These are phyloP conservation scores for Casuarina cunninghamiana DNA, from an alignment of 306 rosid species.

Conservation along the genomic window DNA sequence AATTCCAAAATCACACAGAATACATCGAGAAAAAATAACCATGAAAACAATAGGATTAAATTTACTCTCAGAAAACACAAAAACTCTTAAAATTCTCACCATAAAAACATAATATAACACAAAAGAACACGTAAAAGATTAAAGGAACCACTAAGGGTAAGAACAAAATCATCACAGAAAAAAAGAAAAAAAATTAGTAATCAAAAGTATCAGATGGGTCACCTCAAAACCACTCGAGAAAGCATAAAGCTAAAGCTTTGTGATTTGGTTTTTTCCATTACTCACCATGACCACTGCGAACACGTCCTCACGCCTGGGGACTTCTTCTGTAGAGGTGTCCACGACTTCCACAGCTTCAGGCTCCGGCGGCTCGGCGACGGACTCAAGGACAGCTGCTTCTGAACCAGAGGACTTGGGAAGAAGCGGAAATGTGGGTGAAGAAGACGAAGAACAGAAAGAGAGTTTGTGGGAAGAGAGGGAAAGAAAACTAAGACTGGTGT, in stretches of 20 bases:
- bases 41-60: neutral
- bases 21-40: neutral
- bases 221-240: neutral
- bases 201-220: neutral
- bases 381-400: conserved; percentile 21
- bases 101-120: neutral
- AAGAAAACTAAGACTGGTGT: conserved; percentile 31
- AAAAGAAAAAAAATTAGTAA: neutral
- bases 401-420: conserved; percentile 52
- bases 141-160: neutral
- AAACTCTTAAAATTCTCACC: neutral
- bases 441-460: conserved; percentile 35
- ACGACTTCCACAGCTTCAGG: conserved; percentile 36
- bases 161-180: neutral
- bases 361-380: conserved; percentile 26
- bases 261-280: neutral
- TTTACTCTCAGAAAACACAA: neutral
- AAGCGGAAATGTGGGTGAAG: conserved; percentile 41
- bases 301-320: conserved; percentile 63
- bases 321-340: conserved; percentile 33
- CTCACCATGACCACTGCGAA: conserved; percentile 93
- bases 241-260: neutral
- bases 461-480: conserved; percentile 43
- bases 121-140: neutral
- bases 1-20: neutral